Conservation (phyloP, 805 yeast species). For the Spathaspora hagerdaliae region DNA sequence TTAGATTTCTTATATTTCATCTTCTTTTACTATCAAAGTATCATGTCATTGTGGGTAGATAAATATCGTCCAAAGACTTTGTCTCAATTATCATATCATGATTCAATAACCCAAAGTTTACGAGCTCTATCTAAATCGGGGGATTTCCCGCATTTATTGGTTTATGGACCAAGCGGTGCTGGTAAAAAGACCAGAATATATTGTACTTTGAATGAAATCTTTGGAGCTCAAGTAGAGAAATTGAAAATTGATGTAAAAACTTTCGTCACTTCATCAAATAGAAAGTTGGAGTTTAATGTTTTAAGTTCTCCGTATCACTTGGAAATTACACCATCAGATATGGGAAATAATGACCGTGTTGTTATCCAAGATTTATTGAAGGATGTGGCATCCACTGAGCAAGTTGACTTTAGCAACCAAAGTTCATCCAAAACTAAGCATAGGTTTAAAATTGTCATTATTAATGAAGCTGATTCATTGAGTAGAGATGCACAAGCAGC, state of each 20-base stretch:
- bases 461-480: constrained; percentile 87
- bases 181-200: constrained; percentile 94
- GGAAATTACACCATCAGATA: constrained; percentile 94
- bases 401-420: constrained; percentile 70
- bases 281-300: constrained; percentile 86
- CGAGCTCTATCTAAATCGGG: constrained; percentile 60
- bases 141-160: constrained; percentile 87
- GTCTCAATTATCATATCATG: constrained; percentile 63
- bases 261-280: constrained; percentile 66
- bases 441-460: constrained; percentile 74
- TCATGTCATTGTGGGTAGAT: constrained; percentile 96
- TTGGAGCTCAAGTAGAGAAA: constrained; percentile 78
- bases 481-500: constrained; percentile 96
- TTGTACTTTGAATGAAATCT: constrained; percentile 72
- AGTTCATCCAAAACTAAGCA: constrained; percentile 40
- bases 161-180: constrained; percentile 95
- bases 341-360: constrained; percentile 93
- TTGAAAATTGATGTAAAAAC: constrained; percentile 83
- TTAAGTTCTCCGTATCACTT: constrained; percentile 88
- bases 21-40: not conserved
- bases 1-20: not conserved
- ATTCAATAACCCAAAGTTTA: constrained; percentile 58
- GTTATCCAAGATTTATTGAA: constrained; percentile 92
- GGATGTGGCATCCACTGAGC: constrained; percentile 93
- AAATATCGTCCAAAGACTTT: constrained; percentile 79